phyloP scores from a whole-genome alignment of 495 filamentous ascomycete species.

The Sabuloglossum arenarium region DNA sequence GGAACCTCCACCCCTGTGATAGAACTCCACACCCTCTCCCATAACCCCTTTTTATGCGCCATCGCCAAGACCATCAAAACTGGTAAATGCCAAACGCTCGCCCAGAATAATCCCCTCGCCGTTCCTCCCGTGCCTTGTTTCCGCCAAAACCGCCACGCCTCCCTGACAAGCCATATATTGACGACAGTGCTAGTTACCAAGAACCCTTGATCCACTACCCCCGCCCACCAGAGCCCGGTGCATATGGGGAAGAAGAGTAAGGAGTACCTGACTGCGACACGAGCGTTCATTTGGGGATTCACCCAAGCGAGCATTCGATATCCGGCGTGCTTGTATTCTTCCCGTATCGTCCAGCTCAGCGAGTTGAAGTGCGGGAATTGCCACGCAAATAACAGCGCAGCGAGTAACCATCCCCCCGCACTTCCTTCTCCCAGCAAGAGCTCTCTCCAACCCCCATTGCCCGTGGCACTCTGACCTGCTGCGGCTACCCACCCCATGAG shows the following conservation, averaged over 20 bases:
- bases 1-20: slow-evolving; percentile 30
- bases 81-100: slow-evolving; percentile 90
- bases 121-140: slow-evolving; percentile 57
- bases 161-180: slow-evolving; percentile 68
- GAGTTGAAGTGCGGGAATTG: slow-evolving; percentile 98
- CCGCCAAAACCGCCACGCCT: slow-evolving; percentile 69
- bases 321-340: slow-evolving; percentile 75
- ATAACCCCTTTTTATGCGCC: slow-evolving; percentile 85
- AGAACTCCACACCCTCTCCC: slow-evolving; percentile 62
- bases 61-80: slow-evolving; percentile 81
- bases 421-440: slow-evolving; percentile 50
- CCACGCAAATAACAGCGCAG: slow-evolving; percentile 74
- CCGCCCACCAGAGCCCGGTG: slow-evolving; percentile 53
- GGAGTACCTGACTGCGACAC: slow-evolving; percentile 79
- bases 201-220: slow-evolving; percentile 79
- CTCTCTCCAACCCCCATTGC: slow-evolving; percentile 51
- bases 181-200: slow-evolving; percentile 58
- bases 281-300: slow-evolving; percentile 60
- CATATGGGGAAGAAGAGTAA: slow-evolving; percentile 77
- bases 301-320: slow-evolving; percentile 84
- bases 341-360: slow-evolving; percentile 63
- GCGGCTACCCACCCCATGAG: slow-evolving; percentile 97
- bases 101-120: slow-evolving; percentile 84
- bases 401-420: slow-evolving; percentile 77
- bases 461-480: slow-evolving; percentile 66